phyloP scores from a whole-genome alignment of 2,329 filamentous ascomycete genomes.

The Fusarium marasasianum region DNA sequence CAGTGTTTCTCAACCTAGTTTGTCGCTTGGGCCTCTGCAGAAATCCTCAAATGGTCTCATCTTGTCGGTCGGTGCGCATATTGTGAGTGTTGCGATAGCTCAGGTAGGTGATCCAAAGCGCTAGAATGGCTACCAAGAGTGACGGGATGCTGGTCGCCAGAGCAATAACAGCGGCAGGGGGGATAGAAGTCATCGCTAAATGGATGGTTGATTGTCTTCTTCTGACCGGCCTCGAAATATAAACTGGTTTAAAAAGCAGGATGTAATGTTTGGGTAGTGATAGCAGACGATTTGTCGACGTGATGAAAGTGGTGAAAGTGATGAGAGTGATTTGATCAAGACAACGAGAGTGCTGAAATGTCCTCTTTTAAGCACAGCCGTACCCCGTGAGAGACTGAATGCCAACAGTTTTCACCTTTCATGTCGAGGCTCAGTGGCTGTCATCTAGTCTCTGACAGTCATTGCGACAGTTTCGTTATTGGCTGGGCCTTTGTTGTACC shows the following conservation, averaged over 20 bases:
- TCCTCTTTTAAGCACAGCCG: background rate
- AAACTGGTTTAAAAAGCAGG: no score
- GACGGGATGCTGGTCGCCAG: background rate
- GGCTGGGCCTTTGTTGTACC: rapidly evolving
- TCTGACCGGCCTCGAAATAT: background rate
- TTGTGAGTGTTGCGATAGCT: background rate
- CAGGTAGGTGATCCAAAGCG: background rate
- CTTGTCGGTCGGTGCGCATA: background rate
- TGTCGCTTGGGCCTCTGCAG: rapidly evolving
- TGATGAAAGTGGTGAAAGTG: background rate
- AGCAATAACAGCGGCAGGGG: background rate
- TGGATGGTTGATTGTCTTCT: background rate
- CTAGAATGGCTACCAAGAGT: background rate
- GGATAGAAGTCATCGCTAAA: background rate
- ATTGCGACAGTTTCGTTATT: background rate
- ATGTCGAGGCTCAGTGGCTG: background rate
- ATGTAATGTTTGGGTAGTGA: background rate
- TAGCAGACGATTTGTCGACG: rapidly evolving
- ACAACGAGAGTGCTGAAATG: background rate
- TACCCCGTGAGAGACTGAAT: background rate
- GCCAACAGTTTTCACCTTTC: rapidly evolving
- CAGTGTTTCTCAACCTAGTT: background rate
- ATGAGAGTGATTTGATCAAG: rapidly evolving
- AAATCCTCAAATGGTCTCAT: background rate
- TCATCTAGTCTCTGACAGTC: no score